phyloP scores from a whole-genome alignment of 306 rosid species.

The Prunus padus region DNA sequence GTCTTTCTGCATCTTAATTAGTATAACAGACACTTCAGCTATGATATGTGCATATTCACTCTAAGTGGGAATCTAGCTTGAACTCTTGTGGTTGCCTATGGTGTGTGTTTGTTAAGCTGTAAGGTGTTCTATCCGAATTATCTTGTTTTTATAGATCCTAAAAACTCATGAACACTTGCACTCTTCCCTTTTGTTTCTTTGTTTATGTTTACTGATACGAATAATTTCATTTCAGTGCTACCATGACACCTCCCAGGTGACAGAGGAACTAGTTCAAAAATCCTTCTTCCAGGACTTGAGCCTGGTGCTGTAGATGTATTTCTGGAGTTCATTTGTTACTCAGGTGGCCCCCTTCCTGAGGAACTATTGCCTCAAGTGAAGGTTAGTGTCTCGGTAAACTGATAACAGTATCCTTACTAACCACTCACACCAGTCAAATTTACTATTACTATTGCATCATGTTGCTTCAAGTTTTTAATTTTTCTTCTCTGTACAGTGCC shows the following conservation, averaged over 20 bases:
- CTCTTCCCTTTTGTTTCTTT: not conserved
- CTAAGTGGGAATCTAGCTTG: not conserved
- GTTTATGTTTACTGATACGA: constrained; percentile 15
- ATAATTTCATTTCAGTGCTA: constrained; percentile 67
- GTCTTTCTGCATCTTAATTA: too few species aligned
- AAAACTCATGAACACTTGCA: not conserved
- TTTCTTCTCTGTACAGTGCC: constrained; percentile 59
- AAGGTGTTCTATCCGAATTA: too few species aligned
- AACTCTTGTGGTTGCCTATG: too few species aligned
- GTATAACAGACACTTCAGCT: too few species aligned
- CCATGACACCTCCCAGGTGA: constrained; percentile 82
- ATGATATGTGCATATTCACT: not conserved
- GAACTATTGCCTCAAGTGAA: constrained; percentile 81
- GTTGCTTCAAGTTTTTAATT: not conserved
- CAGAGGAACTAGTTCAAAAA: constrained; percentile 78
- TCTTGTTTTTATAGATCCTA: too few species aligned
- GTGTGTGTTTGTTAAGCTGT: too few species aligned
- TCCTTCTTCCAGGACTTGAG: constrained; percentile 88
- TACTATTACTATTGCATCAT: not conserved
- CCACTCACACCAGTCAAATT: not conserved
- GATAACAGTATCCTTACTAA: constrained; percentile 12
- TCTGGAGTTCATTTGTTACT: constrained; percentile 92
- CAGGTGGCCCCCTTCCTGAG: constrained; percentile 96
- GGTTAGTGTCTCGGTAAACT: constrained; percentile 42
- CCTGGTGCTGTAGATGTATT: constrained; percentile 93